Conservation (phyloP, 768 basidiomycete species). For the Tephrocybe sp. region DNA sequence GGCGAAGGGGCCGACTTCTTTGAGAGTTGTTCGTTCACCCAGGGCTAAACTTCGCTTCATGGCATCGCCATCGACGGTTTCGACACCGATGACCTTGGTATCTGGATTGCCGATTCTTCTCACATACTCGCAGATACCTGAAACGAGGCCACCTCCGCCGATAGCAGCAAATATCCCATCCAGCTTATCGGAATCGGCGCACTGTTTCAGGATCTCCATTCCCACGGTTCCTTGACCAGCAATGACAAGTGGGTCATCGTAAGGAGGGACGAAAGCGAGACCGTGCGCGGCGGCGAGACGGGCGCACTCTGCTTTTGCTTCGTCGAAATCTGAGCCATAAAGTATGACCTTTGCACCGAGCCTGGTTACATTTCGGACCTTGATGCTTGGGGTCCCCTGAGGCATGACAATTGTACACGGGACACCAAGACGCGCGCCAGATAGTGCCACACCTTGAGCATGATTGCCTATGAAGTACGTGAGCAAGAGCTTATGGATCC, state of each 20-base stretch:
- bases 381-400: slow-evolving; percentile 90
- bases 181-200: slow-evolving; percentile 70
- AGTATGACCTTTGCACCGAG: slow-evolving; percentile 94
- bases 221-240: slow-evolving; percentile 96
- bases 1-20: slow-evolving; percentile 94
- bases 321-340: slow-evolving; percentile 92
- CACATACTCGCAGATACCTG: slow-evolving; percentile 91
- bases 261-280: slow-evolving; percentile 92
- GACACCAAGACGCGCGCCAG: slow-evolving; percentile 82
- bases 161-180: slow-evolving; percentile 90
- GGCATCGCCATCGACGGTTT: slow-evolving; percentile 93
- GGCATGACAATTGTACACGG: slow-evolving; percentile 99
- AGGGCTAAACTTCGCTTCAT: slow-evolving; percentile 82
- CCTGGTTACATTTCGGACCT: slow-evolving; percentile 92
- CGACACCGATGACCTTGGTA: slow-evolving; percentile 85
- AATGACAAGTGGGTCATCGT: slow-evolving; percentile 95
- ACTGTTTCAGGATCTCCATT: slow-evolving; percentile 92
- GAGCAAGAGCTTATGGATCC: not conserved
- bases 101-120: slow-evolving; percentile 88
- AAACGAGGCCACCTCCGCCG: slow-evolving; percentile 90
- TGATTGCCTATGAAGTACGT: slow-evolving; percentile 79
- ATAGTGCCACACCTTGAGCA: slow-evolving; percentile 96
- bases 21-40: slow-evolving; percentile 80
- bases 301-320: slow-evolving; percentile 92
- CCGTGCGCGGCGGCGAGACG: slow-evolving; percentile 76